Conservation (phyloP, 495 filamentous ascomycete genomes). For the Hypoxylon intermedium region DNA sequence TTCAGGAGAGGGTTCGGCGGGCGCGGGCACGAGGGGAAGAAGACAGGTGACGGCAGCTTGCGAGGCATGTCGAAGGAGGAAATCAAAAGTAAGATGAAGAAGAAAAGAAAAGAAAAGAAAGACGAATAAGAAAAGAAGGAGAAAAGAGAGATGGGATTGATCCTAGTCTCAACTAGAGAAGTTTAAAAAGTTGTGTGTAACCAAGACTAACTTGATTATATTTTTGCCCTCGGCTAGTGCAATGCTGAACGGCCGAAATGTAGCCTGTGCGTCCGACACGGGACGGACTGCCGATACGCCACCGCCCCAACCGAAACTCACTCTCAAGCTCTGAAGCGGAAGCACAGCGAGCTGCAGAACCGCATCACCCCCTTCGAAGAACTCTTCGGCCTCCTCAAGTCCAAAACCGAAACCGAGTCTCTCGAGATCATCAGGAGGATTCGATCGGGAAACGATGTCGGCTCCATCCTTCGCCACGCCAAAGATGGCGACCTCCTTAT, state of each 20-base stretch:
- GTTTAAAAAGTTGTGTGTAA: neutral
- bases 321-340: conserved; percentile 52
- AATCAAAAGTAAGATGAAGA: conserved; percentile 57
- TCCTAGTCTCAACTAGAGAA: neutral
- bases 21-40: conserved; percentile 31
- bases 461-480: conserved; percentile 46
- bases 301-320: conserved; percentile 49
- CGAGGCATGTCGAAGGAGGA: conserved; percentile 61
- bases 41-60: conserved; percentile 61
- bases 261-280: conserved; percentile 44
- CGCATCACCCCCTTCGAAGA: conserved; percentile 46
- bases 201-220: neutral
- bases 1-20: conserved; percentile 12
- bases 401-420: conserved; percentile 44
- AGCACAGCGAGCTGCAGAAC: conserved; percentile 46
- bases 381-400: conserved; percentile 45
- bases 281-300: conserved; percentile 48
- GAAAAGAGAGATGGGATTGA: neutral
- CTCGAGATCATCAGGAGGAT: conserved; percentile 47
- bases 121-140: neutral
- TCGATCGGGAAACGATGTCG: conserved; percentile 46
- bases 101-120: neutral
- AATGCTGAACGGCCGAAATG: conserved; percentile 48
- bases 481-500: conserved; percentile 50
- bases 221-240: conserved; percentile 40